These are phyloP conservation scores for Fomitopsis serialis DNA, from an alignment of 768 basidiomycete species.

Conservation along the genomic window DNA sequence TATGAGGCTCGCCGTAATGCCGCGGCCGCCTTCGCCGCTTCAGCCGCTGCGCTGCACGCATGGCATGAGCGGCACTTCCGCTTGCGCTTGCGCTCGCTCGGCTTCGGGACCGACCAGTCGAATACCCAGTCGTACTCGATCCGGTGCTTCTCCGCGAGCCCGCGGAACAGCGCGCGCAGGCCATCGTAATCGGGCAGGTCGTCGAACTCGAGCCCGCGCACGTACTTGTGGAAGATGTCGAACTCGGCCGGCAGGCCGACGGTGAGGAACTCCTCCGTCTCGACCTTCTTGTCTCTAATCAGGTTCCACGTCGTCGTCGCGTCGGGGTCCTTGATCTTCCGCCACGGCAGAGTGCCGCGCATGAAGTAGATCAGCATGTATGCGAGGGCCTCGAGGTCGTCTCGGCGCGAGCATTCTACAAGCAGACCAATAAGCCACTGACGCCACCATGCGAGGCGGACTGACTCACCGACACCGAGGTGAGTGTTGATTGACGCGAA, in stretches of 20 bases:
- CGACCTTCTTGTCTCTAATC: conserved; percentile 69
- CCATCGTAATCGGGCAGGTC: conserved; percentile 89
- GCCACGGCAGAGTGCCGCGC: conserved; percentile 74
- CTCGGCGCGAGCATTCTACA: conserved; percentile 67
- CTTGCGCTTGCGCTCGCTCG: conserved; percentile 14
- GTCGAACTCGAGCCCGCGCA: conserved; percentile 78
- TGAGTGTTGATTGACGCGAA: conserved; percentile 76
- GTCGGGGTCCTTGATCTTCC: conserved; percentile 60
- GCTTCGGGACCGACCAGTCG: conserved; percentile 23
- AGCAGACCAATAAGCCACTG: neutral
- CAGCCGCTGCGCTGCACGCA: conserved; percentile 17
- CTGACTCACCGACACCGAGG: conserved; percentile 52
- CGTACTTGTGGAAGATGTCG: conserved; percentile 72
- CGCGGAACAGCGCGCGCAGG: conserved; percentile 65
- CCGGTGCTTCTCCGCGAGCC: conserved; percentile 25
- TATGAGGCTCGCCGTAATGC: neutral
- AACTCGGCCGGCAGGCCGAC: conserved; percentile 78
- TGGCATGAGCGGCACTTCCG: conserved; percentile 19
- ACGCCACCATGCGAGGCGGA: neutral
- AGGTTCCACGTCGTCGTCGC: conserved; percentile 71
- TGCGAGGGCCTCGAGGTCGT: conserved; percentile 75
- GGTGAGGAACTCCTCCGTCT: conserved; percentile 61
- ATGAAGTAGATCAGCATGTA: conserved; percentile 84
- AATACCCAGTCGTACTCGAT: conserved; percentile 24
- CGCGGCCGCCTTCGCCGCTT: conserved; percentile 13